Evolutionary conservation across 495 filamentous ascomycete genomes (phyloP).

Genomic region (Neurospora tetraspora): DNA sequence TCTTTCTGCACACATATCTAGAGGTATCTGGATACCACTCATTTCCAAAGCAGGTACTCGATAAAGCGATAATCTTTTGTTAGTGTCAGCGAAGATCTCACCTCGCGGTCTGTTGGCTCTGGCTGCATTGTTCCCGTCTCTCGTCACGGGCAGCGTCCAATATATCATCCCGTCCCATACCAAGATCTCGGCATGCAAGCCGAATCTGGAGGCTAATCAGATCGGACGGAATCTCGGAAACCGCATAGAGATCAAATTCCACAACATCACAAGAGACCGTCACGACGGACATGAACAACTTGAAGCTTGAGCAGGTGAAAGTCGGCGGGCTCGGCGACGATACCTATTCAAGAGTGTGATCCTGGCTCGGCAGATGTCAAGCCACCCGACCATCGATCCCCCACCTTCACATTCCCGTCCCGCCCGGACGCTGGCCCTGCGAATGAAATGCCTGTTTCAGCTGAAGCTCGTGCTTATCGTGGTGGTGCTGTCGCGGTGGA

Average conservation of each 20-base stretch:
- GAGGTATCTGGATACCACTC: too few species aligned
- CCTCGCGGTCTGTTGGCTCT: not conserved
- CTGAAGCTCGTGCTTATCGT: not conserved
- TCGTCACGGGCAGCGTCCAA: not conserved
- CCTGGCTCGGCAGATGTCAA: conserved; percentile 21
- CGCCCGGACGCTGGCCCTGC: conserved; percentile 6
- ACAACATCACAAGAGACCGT: conserved; percentile 1
- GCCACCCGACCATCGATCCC: conserved; percentile 10
- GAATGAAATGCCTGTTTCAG: conserved; percentile 7
- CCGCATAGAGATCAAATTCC: conserved; percentile 2
- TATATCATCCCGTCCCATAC: not conserved
- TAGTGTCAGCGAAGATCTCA: not conserved
- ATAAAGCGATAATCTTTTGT: not conserved
- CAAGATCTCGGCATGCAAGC: conserved; percentile 16
- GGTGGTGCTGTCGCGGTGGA: not conserved
- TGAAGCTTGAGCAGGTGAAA: not conserved
- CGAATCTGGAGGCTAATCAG: not conserved
- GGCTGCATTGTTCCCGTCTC: not conserved
- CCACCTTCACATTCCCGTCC: conserved; percentile 1
- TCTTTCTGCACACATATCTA: not conserved
- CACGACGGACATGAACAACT: not conserved
- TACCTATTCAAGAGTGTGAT: conserved; percentile 2
- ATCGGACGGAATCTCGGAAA: conserved; percentile 1
- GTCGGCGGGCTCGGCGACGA: not conserved
- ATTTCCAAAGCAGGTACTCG: not conserved